Base-by-base conservation (phyloP, 352 stramenopile genomes). In the Peronosclerospora sorghi region DNA sequence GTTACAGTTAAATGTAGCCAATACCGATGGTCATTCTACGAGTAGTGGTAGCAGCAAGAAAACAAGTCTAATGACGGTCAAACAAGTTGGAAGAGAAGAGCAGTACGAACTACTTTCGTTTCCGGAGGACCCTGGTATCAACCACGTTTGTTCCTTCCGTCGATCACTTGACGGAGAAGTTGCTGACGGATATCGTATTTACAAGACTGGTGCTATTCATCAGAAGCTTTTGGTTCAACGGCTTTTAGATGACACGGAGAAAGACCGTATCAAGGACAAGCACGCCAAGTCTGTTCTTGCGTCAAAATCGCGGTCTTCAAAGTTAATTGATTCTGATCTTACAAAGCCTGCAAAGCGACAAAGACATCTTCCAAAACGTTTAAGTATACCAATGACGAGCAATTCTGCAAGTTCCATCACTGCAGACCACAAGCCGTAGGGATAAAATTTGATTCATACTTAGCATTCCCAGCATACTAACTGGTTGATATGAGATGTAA, bases 171-270 rank as follows among this genome's bases (percentile, higher is more conserved):
- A 6, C 4, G 26, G 17, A 1, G 42, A 17, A 9, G 20, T 30
- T 13, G 20, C 10, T 32, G 35, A 28, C 7, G 73, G 77, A 13
- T 87, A 74, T 39, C 56, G 46, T 27, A 56, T 91, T 30, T 62
- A 80, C 35, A 73, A 81, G 40, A 64, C 63, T 0, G 75, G 73
- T 27, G 55, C 55, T 20, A 73, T 88, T 38, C 62, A 81, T 50
- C 77, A 91, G 56, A 91, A 91, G 56, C 52, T 87, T 35, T 69
- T 88, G 26, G 73, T 88, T 12, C 75, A 88, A 64, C 72, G 78
- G 24, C 58, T 86, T 58, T 62, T 91, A 30, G 67, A 86, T 48
- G 66, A 56, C 27, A 76, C 52, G 0, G 78, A 91, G 56, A 88
- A 91, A 54, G 65, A 72, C 36, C 78, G 78, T 8, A 80, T 91